A percentile compares a stretch with the other conserved stretches of the same genome.
Conservation (phyloP, 805 yeast species). For the Kuraishia floccosa region DNA sequence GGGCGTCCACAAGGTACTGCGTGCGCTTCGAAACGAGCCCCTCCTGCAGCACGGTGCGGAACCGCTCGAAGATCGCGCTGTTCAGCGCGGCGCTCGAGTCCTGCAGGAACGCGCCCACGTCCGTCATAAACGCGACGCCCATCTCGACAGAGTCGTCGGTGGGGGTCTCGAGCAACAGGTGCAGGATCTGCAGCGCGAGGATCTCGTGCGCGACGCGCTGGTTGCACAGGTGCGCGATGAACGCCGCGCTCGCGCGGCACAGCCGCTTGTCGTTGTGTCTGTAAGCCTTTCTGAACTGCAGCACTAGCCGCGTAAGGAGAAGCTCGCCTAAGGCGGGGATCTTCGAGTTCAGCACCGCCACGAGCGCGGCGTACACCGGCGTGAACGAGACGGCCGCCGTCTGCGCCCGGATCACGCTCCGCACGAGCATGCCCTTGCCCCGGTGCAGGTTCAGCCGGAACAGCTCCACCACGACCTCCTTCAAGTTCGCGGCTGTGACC, state of each 20-base stretch:
- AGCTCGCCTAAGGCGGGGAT: slow-evolving; percentile 61
- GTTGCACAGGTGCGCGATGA: slow-evolving; percentile 54
- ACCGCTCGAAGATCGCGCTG: slow-evolving; percentile 38
- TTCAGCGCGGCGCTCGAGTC: slow-evolving; percentile 31
- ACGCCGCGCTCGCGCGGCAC: slow-evolving; percentile 30
- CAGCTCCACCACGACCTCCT: slow-evolving; percentile 32
- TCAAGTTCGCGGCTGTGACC: slow-evolving; percentile 33
- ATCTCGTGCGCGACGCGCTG: slow-evolving; percentile 49
- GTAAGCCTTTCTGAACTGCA: slow-evolving; percentile 47
- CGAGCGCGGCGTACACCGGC: slow-evolving; percentile 43
- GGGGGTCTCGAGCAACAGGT: slow-evolving; percentile 27
- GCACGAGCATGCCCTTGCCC: slow-evolving; percentile 51
- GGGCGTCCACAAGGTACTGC: slow-evolving; percentile 33
- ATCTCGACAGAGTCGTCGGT: slow-evolving; percentile 48
- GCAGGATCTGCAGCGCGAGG: slow-evolving; percentile 38
- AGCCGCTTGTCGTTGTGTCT: slow-evolving; percentile 29
- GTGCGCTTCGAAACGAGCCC: slow-evolving; percentile 29
- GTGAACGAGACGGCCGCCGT: slow-evolving; percentile 26
- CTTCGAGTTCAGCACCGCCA: slow-evolving; percentile 50
- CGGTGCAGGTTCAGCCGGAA: slow-evolving; percentile 47
- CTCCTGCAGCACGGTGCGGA: slow-evolving; percentile 51
- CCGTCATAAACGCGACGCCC: slow-evolving; percentile 34
- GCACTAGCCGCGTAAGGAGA: slow-evolving; percentile 36
- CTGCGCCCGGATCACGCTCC: slow-evolving; percentile 45
- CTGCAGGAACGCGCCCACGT: slow-evolving; percentile 39